Evolutionary conservation across 1,284 basidiomycete species (phyloP), one percentile per base, ranked within the genome.

Genomic region (Cutaneotrichosporon spelunceum): DNA sequence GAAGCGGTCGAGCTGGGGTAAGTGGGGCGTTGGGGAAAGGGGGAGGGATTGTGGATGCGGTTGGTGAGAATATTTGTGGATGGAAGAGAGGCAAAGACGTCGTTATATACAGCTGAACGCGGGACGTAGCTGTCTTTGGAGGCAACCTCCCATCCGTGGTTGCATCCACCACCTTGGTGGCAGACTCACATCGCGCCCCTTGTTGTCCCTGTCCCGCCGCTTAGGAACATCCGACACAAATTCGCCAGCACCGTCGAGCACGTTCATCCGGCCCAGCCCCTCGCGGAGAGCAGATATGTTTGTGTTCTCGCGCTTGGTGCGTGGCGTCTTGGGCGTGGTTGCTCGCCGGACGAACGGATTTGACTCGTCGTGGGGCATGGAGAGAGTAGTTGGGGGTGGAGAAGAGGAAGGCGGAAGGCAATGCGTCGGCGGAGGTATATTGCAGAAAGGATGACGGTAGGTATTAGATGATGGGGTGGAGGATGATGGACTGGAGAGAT

Each of bases 1-100:
- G 56, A 79, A 79, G 26, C 78, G 72, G 61, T 79, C 78, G 26
- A 78, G 70, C 73, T 79, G 53, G n/a, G 16, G 45, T 47, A 7
- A 45, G 55, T 21, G 30, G 6, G 11, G 34, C 13, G 34, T 16
- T 6, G 19, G 8, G 19, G 7, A 21, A 42, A 3, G 2, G 8
- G 30, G 30, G 30, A 33, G 30, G 30, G 4, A 5, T 9, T 9
- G 30, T 33, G 30, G 4, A 33, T 33, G 30, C 13, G 8, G 30
- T 9, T 11, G 4, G 13, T 33, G 30, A n/a, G n/a, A n/a, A n/a
- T n/a, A 33, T 33, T 7, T 33, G 8, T 33, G 30, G 30, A 33
- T 33, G 30, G 4, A 33, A 11, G 4, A 33, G 8, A 33, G 13
- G 30, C 4, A 33, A 7, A 33, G 30, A 33, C 30, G 30, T 11